phyloP scores from a whole-genome alignment of 495 filamentous ascomycete genomes.

The Penicillium canariense region DNA sequence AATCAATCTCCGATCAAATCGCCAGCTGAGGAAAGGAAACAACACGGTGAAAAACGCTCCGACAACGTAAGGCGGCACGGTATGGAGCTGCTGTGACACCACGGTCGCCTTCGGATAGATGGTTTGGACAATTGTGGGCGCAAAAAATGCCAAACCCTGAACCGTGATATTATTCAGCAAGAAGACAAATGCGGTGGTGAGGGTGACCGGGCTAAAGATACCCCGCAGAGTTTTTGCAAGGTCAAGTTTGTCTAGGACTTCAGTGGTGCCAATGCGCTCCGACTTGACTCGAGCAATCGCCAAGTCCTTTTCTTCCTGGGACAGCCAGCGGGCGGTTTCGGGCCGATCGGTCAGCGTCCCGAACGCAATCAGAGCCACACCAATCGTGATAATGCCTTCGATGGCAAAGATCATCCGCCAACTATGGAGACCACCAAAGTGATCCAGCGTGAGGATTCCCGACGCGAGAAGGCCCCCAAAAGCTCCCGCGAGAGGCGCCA shows the following conservation, averaged over 20 bases:
- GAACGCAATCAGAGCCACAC: conserved; percentile 56
- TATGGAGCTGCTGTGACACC: conserved; percentile 61
- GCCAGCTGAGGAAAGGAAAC: conserved; percentile 60
- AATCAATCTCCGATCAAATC: conserved; percentile 49
- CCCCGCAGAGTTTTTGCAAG: conserved; percentile 42
- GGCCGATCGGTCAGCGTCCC: conserved; percentile 66
- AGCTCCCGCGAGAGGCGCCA: conserved; percentile 66
- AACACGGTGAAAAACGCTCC: conserved; percentile 65
- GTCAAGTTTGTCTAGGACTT: conserved; percentile 55
- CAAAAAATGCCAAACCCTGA: conserved; percentile 64
- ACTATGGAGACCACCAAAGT: conserved; percentile 45
- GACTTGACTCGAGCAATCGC: conserved; percentile 60
- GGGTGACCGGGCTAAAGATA: conserved; percentile 50
- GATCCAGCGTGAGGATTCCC: conserved; percentile 45
- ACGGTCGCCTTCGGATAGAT: conserved; percentile 56
- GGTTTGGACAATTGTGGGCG: conserved; percentile 65
- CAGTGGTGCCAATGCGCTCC: conserved; percentile 63
- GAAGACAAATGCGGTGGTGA: conserved; percentile 48
- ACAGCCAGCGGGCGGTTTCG: conserved; percentile 62
- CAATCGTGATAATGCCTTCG: conserved; percentile 68
- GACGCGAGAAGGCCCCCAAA: conserved; percentile 70
- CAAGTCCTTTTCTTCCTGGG: conserved; percentile 60
- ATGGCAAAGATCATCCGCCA: conserved; percentile 78
- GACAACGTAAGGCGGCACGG: conserved; percentile 69
- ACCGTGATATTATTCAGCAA: conserved; percentile 57